Conservation (phyloP, 1,139 yeast genomes). For the Geotrichum histeridarum region DNA sequence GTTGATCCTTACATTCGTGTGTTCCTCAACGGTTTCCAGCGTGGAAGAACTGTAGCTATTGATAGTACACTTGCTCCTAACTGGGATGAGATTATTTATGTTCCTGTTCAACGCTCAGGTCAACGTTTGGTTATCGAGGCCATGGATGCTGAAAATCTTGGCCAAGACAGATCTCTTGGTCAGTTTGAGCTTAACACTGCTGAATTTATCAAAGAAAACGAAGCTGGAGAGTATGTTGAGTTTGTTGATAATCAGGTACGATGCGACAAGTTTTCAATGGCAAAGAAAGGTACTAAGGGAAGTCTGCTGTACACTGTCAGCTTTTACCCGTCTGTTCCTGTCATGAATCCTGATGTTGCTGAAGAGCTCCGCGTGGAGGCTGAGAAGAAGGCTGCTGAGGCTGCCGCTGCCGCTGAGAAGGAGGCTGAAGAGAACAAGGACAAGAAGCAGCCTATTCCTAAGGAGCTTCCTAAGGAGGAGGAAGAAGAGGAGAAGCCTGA, state of each 20-base stretch:
- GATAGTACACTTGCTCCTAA: conserved; percentile 73
- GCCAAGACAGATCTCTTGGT: conserved; percentile 83
- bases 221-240: conserved; percentile 60
- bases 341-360: conserved; percentile 68
- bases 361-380: conserved; percentile 38
- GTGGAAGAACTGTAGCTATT: conserved; percentile 67
- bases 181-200: conserved; percentile 63
- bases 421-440: conserved; percentile 31
- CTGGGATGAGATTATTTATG: conserved; percentile 79
- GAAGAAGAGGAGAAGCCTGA: conserved; percentile 23
- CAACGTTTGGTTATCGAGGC: conserved; percentile 81
- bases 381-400: conserved; percentile 35
- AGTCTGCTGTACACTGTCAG: conserved; percentile 63
- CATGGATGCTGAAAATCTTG: conserved; percentile 78
- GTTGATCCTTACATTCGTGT: conserved; percentile 88
- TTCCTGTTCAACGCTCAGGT: conserved; percentile 73
- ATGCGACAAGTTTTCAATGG: conserved; percentile 52
- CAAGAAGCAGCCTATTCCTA: conserved; percentile 21
- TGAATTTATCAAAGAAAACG: conserved; percentile 64
- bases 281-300: conserved; percentile 77
- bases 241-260: conserved; percentile 54
- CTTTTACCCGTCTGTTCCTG: conserved; percentile 77
- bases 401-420: conserved; percentile 24
- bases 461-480: conserved; percentile 18
- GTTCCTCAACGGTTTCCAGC: conserved; percentile 67